Percentiles rank a stretch among this genome's conserved stretches.
phyloP scores from a whole-genome alignment of 345 rosid genomes.

The Populus deltoides region DNA sequence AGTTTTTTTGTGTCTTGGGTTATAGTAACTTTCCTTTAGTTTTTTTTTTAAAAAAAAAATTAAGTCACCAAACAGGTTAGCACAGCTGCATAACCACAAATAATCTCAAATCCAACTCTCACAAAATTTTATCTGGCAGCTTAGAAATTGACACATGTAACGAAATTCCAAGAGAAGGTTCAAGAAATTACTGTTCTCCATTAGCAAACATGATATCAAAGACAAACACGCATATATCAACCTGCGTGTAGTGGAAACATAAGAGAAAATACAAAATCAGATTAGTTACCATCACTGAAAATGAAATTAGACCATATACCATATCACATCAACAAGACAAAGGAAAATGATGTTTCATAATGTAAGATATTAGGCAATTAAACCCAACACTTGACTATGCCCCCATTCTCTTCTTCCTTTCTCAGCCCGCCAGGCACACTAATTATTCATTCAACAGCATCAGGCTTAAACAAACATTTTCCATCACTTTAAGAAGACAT shows the following conservation, averaged over 20 bases:
- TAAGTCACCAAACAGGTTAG: background rate
- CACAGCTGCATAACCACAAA: background rate
- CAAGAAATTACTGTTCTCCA: slow-evolving; percentile 64
- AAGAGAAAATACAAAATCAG: slow-evolving; percentile 10
- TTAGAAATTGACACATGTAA: background rate
- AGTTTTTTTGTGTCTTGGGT: no score
- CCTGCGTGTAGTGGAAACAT: slow-evolving; percentile 49
- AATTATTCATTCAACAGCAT: background rate
- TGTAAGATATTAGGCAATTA: background rate
- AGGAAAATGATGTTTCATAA: background rate
- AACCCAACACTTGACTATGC: background rate
- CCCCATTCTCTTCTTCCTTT: background rate
- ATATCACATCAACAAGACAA: background rate
- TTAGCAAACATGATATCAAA: slow-evolving; percentile 87
- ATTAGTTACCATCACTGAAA: background rate
- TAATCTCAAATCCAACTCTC: background rate
- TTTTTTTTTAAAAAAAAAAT: no score
- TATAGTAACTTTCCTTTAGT: no score
- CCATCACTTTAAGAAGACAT: background rate
- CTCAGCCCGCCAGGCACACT: background rate
- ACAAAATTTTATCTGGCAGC: background rate
- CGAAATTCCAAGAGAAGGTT: slow-evolving; percentile 26
- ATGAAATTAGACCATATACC: background rate
- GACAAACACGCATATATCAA: slow-evolving; percentile 71
- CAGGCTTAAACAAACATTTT: background rate